A percentile compares a stretch with the other conserved stretches of the same genome.
These are phyloP conservation scores for Sporobolus alterniflorus DNA, from an alignment of 202 grass and related monocot species.

Conservation along the genomic window DNA sequence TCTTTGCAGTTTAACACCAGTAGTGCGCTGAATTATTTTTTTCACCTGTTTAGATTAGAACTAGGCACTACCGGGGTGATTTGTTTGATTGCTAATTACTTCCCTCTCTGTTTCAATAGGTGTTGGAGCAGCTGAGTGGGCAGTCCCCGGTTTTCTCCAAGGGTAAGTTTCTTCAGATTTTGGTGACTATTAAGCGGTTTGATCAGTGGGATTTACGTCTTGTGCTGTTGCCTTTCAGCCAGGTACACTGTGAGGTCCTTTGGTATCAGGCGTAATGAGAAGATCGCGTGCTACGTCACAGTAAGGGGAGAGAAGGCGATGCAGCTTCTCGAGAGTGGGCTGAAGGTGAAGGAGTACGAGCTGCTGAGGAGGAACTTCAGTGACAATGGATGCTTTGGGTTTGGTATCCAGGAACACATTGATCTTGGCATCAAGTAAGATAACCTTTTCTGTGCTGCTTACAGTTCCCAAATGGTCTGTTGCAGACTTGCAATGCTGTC, in stretches of 20 bases:
- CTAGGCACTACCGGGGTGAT: too few relatives aligned
- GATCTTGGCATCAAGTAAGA: constrained; percentile 87
- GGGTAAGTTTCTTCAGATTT: constrained; percentile 32
- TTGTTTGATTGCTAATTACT: neutral
- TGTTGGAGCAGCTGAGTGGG: constrained; percentile 71
- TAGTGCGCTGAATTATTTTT: too few relatives aligned
- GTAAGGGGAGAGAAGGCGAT: constrained; percentile 67
- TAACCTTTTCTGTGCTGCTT: neutral
- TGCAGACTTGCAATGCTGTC: too few relatives aligned
- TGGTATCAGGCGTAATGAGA: constrained; percentile 73
- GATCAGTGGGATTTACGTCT: too few relatives aligned
- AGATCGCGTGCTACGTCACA: constrained; percentile 70
- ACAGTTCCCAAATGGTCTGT: too few relatives aligned
- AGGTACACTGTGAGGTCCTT: constrained; percentile 77
- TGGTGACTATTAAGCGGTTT: too few relatives aligned
- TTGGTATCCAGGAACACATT: constrained; percentile 83
- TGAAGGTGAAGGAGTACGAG: constrained; percentile 79
- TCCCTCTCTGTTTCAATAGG: constrained; percentile 31
- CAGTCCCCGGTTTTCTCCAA: constrained; percentile 70
- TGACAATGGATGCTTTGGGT: constrained; percentile 70
- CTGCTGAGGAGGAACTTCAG: constrained; percentile 80
- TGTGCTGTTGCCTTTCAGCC: constrained; percentile 33
- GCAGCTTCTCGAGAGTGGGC: constrained; percentile 72
- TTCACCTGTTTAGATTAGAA: too few relatives aligned
- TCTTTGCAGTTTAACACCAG: too few relatives aligned